These are phyloP conservation scores for Chrysanthemum seticuspe DNA, from an alignment of 129 eudicot genomes.

Conservation along the genomic window DNA sequence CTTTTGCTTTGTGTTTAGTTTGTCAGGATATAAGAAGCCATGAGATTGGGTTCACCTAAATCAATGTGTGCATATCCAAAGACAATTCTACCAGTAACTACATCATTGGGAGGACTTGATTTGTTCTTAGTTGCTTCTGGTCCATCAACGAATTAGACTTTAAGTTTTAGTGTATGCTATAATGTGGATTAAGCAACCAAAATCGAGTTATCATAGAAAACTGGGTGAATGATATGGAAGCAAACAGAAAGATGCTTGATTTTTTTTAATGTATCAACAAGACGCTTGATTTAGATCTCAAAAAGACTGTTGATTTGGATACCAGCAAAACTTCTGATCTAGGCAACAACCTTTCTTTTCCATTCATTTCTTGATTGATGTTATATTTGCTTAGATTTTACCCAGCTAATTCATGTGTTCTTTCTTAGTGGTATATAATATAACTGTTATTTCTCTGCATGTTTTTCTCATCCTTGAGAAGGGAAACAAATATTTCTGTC, in stretches of 20 bases:
- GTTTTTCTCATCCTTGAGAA: no score
- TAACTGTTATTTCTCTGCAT: no score
- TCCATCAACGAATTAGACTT: conserved; percentile 63
- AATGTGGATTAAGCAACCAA: conserved; percentile 35
- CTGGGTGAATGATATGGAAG: conserved; percentile 16
- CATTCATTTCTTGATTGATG: neutral
- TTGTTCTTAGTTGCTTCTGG: conserved; percentile 52
- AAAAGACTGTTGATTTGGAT: conserved; percentile 2
- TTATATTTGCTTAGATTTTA: no score
- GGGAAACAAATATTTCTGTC: no score
- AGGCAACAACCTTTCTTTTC: conserved; percentile 5
- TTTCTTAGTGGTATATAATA: no score
- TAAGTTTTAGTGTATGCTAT: conserved; percentile 55
- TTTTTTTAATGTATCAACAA: conserved; percentile 1
- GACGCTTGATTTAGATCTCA: neutral
- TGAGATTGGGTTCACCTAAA: conserved; percentile 38
- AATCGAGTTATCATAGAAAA: conserved; percentile 23
- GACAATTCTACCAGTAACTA: conserved; percentile 47
- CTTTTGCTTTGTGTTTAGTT: neutral
- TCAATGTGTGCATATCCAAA: conserved; percentile 49
- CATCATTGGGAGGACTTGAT: conserved; percentile 64
- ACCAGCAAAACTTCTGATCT: neutral
- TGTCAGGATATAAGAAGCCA: conserved; percentile 14
- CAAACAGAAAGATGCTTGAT: conserved; percentile 3
- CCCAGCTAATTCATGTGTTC: no score